Conservation (phyloP, 805 yeast species). For the Myxozyma monticola region DNA sequence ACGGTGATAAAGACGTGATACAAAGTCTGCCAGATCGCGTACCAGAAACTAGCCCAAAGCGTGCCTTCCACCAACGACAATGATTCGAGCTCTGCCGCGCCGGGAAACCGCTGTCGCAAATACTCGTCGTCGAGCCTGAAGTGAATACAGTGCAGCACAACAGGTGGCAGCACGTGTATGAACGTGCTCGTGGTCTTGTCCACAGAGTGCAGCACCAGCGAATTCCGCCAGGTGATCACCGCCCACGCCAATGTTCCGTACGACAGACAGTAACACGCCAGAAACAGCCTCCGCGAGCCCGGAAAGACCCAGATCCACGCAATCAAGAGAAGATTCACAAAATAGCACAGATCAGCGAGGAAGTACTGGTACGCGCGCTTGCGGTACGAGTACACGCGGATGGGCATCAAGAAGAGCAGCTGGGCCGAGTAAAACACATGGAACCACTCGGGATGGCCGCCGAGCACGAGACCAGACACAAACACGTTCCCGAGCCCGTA, state of each 20-base stretch:
- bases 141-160: slow-evolving; percentile 82
- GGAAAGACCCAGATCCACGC: slow-evolving; percentile 84
- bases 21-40: slow-evolving; percentile 83
- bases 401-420: slow-evolving; percentile 70
- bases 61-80: slow-evolving; percentile 76
- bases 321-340: slow-evolving; percentile 71
- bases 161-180: slow-evolving; percentile 89
- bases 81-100: slow-evolving; percentile 63
- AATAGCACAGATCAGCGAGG: slow-evolving; percentile 91
- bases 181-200: slow-evolving; percentile 91
- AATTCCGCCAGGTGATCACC: slow-evolving; percentile 93
- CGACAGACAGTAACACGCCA: slow-evolving; percentile 80
- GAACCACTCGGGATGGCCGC: slow-evolving; percentile 72
- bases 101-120: slow-evolving; percentile 67
- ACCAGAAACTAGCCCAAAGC: slow-evolving; percentile 74
- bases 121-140: slow-evolving; percentile 45
- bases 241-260: slow-evolving; percentile 92
- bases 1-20: slow-evolving; percentile 93
- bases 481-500: slow-evolving; percentile 68
- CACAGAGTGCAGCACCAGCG: slow-evolving; percentile 84
- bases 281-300: slow-evolving; percentile 65
- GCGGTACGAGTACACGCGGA: slow-evolving; percentile 78
- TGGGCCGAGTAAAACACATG: slow-evolving; percentile 71
- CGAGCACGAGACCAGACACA: slow-evolving; percentile 71
- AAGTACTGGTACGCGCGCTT: slow-evolving; percentile 79